These are phyloP conservation scores for Schizopora paradoxa DNA, from an alignment of 1,284 basidiomycete species.

Conservation along the genomic window DNA sequence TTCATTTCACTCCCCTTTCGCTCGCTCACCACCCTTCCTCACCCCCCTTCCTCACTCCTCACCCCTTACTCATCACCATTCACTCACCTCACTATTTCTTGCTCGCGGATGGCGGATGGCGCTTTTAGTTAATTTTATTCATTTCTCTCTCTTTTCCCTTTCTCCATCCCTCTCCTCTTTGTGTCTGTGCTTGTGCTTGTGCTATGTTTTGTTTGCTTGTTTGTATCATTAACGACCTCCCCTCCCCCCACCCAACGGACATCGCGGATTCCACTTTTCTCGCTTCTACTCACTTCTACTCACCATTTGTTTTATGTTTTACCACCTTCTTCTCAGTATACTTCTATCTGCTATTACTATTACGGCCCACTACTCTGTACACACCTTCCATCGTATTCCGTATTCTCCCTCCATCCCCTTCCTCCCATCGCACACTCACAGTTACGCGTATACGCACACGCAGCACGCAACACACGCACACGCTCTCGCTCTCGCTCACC, in stretches of 20 bases:
- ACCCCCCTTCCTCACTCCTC: not conserved
- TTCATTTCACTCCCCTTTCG: not conserved
- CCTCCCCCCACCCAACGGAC: not conserved
- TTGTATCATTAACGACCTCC: constrained; percentile 6
- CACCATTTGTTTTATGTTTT: not conserved
- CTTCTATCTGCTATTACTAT: no score
- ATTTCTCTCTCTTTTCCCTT: not conserved
- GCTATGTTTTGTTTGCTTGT: constrained; percentile 4
- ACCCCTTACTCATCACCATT: not conserved
- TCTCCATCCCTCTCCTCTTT: not conserved
- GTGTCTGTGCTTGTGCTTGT: constrained; percentile 5
- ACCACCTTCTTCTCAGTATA: not conserved
- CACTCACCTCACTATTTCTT: not conserved
- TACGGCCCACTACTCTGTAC: no score
- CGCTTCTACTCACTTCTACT: not conserved
- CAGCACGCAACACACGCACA: no score
- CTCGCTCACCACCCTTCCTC: not conserved
- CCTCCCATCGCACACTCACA: no score
- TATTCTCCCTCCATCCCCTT: no score
- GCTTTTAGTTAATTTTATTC: not conserved
- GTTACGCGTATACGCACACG: no score
- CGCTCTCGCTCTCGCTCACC: no score
- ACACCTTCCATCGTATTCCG: no score
- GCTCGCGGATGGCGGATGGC: constrained; percentile 3
- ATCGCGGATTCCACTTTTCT: constrained; percentile 6